phyloP scores from a whole-genome alignment of 345 rosid species.

The Lumnitzera littorea region DNA sequence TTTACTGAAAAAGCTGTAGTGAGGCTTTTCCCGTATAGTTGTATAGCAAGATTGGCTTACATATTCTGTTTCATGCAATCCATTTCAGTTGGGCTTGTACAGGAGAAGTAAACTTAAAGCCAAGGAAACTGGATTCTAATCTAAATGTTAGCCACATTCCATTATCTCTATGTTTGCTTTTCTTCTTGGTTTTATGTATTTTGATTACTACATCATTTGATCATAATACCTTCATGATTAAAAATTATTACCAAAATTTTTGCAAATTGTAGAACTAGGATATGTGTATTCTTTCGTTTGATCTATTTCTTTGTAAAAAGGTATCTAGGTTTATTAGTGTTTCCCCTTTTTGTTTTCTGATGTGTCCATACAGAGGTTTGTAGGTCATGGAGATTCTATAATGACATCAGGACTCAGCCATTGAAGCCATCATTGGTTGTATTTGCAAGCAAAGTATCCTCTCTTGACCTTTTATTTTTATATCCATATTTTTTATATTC shows the following conservation, averaged over 20 bases:
- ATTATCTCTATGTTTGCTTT: neutral
- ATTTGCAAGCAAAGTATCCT: slow-evolving; percentile 84
- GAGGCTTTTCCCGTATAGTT: too few species aligned
- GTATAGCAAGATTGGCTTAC: too few species aligned
- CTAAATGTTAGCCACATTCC: neutral
- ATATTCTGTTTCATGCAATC: too few species aligned
- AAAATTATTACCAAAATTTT: neutral
- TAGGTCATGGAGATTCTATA: slow-evolving; percentile 97
- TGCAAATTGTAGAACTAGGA: neutral
- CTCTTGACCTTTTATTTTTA: neutral
- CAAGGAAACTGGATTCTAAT: too few species aligned
- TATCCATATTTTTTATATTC: too few species aligned
- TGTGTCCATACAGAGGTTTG: slow-evolving; percentile 58
- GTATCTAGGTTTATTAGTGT: neutral
- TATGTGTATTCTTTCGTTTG: too few species aligned
- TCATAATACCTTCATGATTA: neutral
- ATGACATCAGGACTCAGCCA: slow-evolving; percentile 94
- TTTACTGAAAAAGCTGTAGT: too few species aligned
- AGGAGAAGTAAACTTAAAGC: too few species aligned
- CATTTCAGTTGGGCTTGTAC: too few species aligned
- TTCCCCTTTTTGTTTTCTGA: neutral
- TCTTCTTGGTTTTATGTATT: slow-evolving; percentile 1
- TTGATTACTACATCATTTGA: neutral
- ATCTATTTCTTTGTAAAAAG: too few species aligned
- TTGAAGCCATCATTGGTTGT: slow-evolving; percentile 79